Conservation (phyloP, 2,329 filamentous ascomycete genomes). For the Aspergillus sp. region DNA sequence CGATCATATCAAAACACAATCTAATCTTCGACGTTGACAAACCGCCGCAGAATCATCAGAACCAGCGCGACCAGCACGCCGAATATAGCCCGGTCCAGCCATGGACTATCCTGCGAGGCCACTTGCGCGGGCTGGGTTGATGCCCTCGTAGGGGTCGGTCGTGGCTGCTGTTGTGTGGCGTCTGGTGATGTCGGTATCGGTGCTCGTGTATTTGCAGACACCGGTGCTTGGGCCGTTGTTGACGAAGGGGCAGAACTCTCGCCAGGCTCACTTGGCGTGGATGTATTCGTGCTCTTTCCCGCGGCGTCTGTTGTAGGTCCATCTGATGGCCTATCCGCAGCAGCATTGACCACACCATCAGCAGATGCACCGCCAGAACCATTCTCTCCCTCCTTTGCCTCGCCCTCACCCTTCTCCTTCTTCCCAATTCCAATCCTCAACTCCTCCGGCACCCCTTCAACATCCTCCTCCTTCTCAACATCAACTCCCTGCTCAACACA, state of each 20-base stretch:
- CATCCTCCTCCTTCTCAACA: slow-evolving; percentile 37
- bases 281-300: not conserved
- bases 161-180: not conserved
- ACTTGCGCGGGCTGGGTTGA: not conserved
- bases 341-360: too few relatives aligned
- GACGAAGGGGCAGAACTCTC: not conserved
- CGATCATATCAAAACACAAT: not conserved
- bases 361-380: not conserved
- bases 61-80: slow-evolving; percentile 12
- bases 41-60: slow-evolving; percentile 10
- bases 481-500: slow-evolving; percentile 37
- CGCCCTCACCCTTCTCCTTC: not conserved
- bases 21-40: slow-evolving; percentile 7
- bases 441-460: slow-evolving; percentile 44
- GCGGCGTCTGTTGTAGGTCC: not conserved
- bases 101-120: slow-evolving; percentile 8
- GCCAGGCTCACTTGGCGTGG: not conserved
- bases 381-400: too few relatives aligned
- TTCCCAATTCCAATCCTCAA: slow-evolving; percentile 3
- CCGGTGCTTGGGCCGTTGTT: not conserved
- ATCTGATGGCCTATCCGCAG: not conserved
- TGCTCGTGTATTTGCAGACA: not conserved
- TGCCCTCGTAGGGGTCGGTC: not conserved
- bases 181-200: not conserved
- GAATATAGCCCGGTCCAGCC: slow-evolving; percentile 13